Evolutionary conservation across 805 yeast species (phyloP).

Genomic region (Wickerhamomyces hampshirensis): DNA sequence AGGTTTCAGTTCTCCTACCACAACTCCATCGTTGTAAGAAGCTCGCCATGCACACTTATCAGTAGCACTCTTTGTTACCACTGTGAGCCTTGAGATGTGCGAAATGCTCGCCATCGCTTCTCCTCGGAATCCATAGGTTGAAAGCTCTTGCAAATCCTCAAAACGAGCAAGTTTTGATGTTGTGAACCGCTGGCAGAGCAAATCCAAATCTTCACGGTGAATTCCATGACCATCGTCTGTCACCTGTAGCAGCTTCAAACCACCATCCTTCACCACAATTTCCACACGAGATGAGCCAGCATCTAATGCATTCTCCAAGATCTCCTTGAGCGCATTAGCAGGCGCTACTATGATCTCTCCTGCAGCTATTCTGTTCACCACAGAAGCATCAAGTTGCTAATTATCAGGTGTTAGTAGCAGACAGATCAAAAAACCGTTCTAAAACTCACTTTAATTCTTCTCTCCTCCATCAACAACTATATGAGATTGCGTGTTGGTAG

Average conservation of each 20-base stretch:
- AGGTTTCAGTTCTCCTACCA: constrained; percentile 39
- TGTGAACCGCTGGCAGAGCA: constrained; percentile 89
- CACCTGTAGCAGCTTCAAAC: constrained; percentile 78
- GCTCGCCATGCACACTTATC: constrained; percentile 70
- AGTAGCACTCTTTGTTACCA: constrained; percentile 64
- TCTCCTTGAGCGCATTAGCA: constrained; percentile 88
- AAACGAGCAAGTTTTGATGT: constrained; percentile 77
- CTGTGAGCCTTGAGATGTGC: constrained; percentile 78
- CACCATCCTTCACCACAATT: constrained; percentile 85
- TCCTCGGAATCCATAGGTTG: constrained; percentile 93
- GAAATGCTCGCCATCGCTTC: constrained; percentile 95
- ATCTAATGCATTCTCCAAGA: constrained; percentile 89
- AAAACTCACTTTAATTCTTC: constrained; percentile 7
- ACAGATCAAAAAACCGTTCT: too few relatives aligned
- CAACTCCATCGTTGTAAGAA: constrained; percentile 63
- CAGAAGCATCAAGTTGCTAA: constrained; percentile 55
- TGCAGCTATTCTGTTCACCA: constrained; percentile 90
- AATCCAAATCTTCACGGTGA: constrained; percentile 58
- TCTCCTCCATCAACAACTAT: too few relatives aligned
- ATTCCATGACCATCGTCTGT: constrained; percentile 91
- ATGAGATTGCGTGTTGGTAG: too few relatives aligned
- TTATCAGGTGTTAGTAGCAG: constrained; percentile 3
- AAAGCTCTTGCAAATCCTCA: constrained; percentile 66
- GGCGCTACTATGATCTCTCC: constrained; percentile 96
- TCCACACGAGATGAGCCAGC: constrained; percentile 75